Percentiles rank a stretch among this genome's conserved stretches.
phyloP scores from a whole-genome alignment of 2,329 filamentous ascomycete genomes.

The Trematosphaeria pertusa region DNA sequence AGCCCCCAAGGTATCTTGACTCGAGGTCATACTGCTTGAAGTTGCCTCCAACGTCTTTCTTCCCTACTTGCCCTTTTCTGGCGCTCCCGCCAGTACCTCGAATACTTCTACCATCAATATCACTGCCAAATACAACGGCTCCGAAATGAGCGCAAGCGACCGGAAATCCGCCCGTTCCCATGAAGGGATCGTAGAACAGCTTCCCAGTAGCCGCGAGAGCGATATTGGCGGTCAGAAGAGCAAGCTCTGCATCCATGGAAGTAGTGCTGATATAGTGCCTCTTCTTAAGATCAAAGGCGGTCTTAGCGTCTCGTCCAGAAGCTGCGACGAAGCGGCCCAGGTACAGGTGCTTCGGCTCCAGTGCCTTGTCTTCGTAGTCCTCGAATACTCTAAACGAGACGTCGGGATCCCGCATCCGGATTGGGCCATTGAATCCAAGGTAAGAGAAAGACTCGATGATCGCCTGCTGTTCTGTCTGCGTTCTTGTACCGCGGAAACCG shows the following conservation, averaged over 20 bases:
- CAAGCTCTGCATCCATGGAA: constrained; percentile 95
- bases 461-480: constrained; percentile 66
- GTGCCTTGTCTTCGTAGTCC: constrained; percentile 69
- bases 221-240: constrained; percentile 90
- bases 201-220: constrained; percentile 82
- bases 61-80: constrained; percentile 48
- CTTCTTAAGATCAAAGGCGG: constrained; percentile 89
- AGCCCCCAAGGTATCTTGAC: constrained; percentile 73
- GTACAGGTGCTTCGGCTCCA: constrained; percentile 65
- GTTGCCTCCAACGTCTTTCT: constrained; percentile 69
- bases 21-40: constrained; percentile 82
- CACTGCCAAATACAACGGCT: constrained; percentile 80
- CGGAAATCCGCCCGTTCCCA: constrained; percentile 92
- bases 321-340: constrained; percentile 75
- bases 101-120: constrained; percentile 92
- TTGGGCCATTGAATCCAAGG: constrained; percentile 77
- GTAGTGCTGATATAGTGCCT: constrained; percentile 93
- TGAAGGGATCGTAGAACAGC: constrained; percentile 93
- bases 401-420: constrained; percentile 73
- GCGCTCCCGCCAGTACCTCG: constrained; percentile 66
- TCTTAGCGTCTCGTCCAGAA: constrained; percentile 71
- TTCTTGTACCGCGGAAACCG: constrained; percentile 77
- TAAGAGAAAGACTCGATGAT: constrained; percentile 86
- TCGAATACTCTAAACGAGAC: constrained; percentile 83
- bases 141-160: constrained; percentile 91